A percentile compares a stretch with the other conserved stretches of the same genome.
Evolutionary conservation across 306 rosid genomes (phyloP).

Genomic region (Prunus fruticosa): DNA sequence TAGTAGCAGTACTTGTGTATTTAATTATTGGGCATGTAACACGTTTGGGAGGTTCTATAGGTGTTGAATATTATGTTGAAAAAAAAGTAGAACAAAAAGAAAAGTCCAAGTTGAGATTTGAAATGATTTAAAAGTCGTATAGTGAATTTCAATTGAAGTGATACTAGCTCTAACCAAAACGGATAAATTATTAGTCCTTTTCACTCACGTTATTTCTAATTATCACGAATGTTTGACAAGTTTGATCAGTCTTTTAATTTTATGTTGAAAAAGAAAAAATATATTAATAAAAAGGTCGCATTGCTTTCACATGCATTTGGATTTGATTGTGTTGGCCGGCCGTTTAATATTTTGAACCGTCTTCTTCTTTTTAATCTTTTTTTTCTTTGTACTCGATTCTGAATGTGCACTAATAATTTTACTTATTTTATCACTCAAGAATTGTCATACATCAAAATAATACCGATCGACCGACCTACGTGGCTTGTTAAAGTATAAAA

Average conservation of each 20-base stretch:
- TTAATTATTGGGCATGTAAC: neutral
- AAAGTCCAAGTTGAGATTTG: neutral
- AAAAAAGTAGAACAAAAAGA: neutral
- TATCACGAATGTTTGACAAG: too few relatives aligned
- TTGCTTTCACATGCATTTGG: neutral
- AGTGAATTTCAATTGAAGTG: neutral
- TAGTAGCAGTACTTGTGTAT: neutral
- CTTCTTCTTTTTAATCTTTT: neutral
- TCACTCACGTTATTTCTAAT: neutral
- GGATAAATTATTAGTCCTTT: neutral
- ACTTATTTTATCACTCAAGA: neutral
- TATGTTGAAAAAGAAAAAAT: too few relatives aligned
- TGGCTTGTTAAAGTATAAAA: neutral
- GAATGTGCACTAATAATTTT: neutral
- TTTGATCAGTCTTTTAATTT: too few relatives aligned
- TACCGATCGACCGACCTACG: neutral
- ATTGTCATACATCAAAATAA: neutral
- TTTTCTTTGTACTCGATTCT: neutral
- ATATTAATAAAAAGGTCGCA: too few relatives aligned
- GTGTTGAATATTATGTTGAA: neutral
- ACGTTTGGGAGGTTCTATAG: neutral
- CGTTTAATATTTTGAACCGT: neutral
- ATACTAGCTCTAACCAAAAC: neutral
- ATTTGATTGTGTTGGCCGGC: neutral
- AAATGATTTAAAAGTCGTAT: neutral